Base-by-base conservation (phyloP, 768 basidiomycete genomes). In the Trametes punicea region DNA sequence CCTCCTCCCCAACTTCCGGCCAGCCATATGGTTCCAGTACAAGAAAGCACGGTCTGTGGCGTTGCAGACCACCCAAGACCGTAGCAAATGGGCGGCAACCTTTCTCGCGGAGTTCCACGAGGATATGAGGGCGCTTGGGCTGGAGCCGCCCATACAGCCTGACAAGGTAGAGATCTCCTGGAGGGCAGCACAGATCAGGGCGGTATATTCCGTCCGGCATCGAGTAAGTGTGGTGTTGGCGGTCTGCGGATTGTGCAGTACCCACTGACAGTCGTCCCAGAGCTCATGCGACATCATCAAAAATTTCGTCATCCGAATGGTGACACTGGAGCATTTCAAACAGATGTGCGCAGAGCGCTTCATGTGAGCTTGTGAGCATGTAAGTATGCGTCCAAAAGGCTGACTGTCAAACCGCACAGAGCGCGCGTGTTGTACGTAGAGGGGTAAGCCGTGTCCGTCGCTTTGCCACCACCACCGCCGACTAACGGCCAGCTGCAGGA, bases 401-500 rank as follows among this genome's bases (percentile, higher is more conserved):
- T 48, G 31, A 47, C 46, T 21, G 46, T 36, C 46, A 33, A 45
- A 47, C 46, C 46, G 20, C 46, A 47, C 46, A 34, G 31, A 34
- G 46, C 46, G 46, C 46, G 33, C 29, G 33, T 34, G 6, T 34
- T 48, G 21, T 34, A 48, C 15, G 30, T 34, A 8, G 23, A 48
- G 10, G 33, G 34, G 47, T 48, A 10, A 25, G 47, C 13, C 11
- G 42, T 11, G 42, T 26, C 42, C 6, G 9, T 5, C 15, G 11
- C 23, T 11, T 13, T 26, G 42, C 25, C 25, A 8, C 23, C 36
- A 15, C 18, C 18, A 7, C 25, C 25, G 18, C 26, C 11, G 15
- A 16, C 42, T 26, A n/a, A 44, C 15, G 42, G 42, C 34, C 13
- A 10, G 7, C 7, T 16, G 8, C 23, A 44, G 42, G 26, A 4